Evolutionary conservation across 345 rosid genomes (phyloP).

Genomic region (Arabidopsis suecica): DNA sequence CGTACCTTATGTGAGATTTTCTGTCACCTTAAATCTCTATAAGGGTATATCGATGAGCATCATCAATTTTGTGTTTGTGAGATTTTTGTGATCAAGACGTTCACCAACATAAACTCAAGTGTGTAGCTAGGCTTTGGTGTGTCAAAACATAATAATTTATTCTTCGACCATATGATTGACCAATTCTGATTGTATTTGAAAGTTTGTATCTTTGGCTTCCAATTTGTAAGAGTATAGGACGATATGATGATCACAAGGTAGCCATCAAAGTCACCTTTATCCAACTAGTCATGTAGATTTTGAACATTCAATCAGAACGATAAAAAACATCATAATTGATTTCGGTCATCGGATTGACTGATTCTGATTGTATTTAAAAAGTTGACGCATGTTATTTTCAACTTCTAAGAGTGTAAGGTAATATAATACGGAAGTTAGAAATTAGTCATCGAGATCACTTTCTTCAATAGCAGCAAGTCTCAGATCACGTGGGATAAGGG

Average conservation of each 20-base stretch:
- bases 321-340: background rate
- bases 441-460: background rate
- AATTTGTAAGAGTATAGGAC: constrained; percentile 1
- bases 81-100: background rate
- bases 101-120: constrained; percentile 2
- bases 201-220: background rate
- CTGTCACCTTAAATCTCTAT: background rate
- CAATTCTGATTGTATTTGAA: background rate
- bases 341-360: background rate
- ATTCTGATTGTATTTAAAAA: background rate
- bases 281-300: background rate
- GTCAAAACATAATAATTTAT: constrained; percentile 1
- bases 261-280: constrained; percentile 1
- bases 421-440: background rate
- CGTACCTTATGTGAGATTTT: background rate
- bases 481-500: background rate
- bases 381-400: background rate
- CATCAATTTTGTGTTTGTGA: background rate
- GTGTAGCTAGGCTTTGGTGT: background rate
- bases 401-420: background rate
- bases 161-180: background rate
- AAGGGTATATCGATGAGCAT: background rate
- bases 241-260: background rate
- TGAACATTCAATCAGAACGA: background rate
- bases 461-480: background rate